Conservation (phyloP, 257 asterid genomes). For the Capsicum pubescens region DNA sequence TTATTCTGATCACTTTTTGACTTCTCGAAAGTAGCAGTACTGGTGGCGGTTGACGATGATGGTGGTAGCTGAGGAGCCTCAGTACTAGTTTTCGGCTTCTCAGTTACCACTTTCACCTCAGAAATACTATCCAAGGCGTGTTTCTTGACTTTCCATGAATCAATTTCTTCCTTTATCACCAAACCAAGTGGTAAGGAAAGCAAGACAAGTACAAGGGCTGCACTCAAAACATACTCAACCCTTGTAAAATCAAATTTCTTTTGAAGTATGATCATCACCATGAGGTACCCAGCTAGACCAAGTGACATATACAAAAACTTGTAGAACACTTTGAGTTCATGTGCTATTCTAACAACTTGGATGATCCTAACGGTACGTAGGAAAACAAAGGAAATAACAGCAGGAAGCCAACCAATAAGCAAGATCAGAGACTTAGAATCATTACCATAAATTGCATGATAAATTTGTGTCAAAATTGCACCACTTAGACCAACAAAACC, state of each 20-base stretch:
- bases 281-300: slow-evolving; percentile 45
- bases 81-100: slow-evolving; percentile 27
- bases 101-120: slow-evolving; percentile 39
- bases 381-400: slow-evolving; percentile 40
- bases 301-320: slow-evolving; percentile 43
- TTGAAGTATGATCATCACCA: slow-evolving; percentile 44
- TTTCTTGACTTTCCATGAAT: slow-evolving; percentile 31
- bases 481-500: slow-evolving; percentile 55
- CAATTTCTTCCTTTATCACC: slow-evolving; percentile 43
- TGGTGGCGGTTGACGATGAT: background rate
- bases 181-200: slow-evolving; percentile 39
- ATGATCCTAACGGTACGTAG: slow-evolving; percentile 45
- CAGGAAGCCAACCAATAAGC: slow-evolving; percentile 49
- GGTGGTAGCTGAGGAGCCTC: background rate
- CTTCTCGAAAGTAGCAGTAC: background rate
- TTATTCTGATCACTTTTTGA: background rate
- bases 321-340: slow-evolving; percentile 47
- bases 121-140: slow-evolving; percentile 37
- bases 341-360: slow-evolving; percentile 32
- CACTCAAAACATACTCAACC: slow-evolving; percentile 32
- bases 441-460: slow-evolving; percentile 37
- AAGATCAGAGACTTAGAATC: slow-evolving; percentile 42
- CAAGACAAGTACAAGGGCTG: slow-evolving; percentile 30
- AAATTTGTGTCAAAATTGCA: slow-evolving; percentile 49
- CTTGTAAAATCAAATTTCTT: slow-evolving; percentile 23